These are phyloP conservation scores for Coelastrella sp. DNA, from an alignment of 139 green algal species.

Conservation along the genomic window DNA sequence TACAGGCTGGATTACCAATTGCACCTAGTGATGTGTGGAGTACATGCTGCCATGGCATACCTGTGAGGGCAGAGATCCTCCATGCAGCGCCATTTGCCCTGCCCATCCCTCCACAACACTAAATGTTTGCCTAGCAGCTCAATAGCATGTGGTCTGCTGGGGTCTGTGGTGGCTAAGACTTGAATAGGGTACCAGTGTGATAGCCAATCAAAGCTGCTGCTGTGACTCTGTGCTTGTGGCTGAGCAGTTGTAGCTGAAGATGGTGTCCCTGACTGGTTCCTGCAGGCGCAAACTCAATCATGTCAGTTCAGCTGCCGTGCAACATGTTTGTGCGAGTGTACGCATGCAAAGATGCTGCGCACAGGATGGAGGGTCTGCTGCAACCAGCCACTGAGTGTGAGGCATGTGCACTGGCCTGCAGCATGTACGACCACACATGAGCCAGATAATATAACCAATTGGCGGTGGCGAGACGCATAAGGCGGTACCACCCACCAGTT, in stretches of 20 bases:
- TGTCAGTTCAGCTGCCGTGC: neutral
- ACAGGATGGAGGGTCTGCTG: neutral
- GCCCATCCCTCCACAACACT: constrained; percentile 55
- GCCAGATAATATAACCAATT: too few relatives aligned
- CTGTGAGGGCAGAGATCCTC: constrained; percentile 63
- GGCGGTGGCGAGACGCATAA: too few relatives aligned
- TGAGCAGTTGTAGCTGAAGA: neutral
- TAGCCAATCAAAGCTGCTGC: constrained; percentile 29
- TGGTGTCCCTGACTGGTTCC: neutral
- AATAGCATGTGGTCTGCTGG: constrained; percentile 38
- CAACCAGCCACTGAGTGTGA: too few relatives aligned
- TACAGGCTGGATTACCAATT: too few relatives aligned
- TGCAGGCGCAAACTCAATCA: neutral
- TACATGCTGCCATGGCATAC: neutral
- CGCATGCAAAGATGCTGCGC: neutral
- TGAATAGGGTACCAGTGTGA: constrained; percentile 35
- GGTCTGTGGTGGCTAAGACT: neutral
- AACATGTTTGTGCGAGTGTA: neutral
- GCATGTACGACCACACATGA: too few relatives aligned
- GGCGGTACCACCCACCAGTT: neutral
- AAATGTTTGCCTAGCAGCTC: constrained; percentile 52
- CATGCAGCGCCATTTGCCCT: constrained; percentile 51
- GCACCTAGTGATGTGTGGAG: neutral
- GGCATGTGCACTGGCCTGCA: neutral
- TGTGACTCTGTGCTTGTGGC: neutral